Evolutionary conservation across 495 filamentous ascomycete genomes (phyloP).

Genomic region (Podospora pseudoanserina): DNA sequence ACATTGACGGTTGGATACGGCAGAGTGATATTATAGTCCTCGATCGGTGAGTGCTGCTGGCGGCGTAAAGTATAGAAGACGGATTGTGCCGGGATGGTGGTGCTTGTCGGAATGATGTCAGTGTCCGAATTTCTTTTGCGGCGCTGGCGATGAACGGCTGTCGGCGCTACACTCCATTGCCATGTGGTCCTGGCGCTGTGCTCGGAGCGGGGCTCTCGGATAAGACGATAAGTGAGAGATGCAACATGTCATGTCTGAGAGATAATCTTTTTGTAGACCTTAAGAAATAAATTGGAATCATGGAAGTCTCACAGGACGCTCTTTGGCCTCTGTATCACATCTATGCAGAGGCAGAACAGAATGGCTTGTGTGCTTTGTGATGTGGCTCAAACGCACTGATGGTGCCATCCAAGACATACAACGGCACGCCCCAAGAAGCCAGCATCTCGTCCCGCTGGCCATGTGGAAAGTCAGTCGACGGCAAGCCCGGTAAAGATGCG

Average conservation of each 20-base stretch:
- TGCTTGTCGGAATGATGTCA: conserved; percentile 31
- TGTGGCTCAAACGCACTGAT: neutral
- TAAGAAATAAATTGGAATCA: no score
- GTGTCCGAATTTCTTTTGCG: conserved; percentile 11
- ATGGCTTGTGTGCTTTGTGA: neutral
- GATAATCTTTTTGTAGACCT: neutral
- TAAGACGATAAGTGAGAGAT: neutral
- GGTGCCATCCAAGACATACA: neutral
- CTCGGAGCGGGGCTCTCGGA: neutral
- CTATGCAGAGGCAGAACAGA: neutral
- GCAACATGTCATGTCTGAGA: neutral
- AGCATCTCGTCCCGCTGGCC: neutral
- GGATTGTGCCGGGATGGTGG: neutral
- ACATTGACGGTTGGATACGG: neutral
- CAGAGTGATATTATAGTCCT: neutral
- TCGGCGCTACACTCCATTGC: neutral
- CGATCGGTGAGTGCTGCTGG: neutral
- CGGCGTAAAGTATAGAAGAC: neutral
- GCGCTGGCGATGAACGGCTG: neutral
- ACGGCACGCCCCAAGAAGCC: neutral
- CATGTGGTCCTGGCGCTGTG: neutral
- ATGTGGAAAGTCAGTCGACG: neutral
- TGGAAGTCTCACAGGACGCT: neutral
- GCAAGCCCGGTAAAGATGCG: neutral
- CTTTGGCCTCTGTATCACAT: neutral